These are phyloP conservation scores for Agapanthus africanus DNA, from an alignment of 106 monocot species.

Conservation along the genomic window DNA sequence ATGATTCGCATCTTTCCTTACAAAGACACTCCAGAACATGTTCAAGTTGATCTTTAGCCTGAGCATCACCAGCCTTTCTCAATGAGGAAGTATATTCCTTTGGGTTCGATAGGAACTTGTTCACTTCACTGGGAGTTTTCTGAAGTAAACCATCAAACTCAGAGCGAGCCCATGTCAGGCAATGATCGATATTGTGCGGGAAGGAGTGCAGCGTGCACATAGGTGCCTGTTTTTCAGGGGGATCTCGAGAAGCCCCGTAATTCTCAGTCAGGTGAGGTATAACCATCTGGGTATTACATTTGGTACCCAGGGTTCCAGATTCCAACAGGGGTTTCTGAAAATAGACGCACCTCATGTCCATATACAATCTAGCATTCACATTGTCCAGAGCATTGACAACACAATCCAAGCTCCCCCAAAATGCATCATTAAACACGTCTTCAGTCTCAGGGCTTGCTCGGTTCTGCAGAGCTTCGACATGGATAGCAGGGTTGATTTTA, in stretches of 20 bases:
- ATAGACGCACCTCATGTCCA: constrained; percentile 71
- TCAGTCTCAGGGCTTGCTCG: constrained; percentile 80
- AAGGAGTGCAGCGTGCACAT: constrained; percentile 97
- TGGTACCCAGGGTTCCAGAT: constrained; percentile 84
- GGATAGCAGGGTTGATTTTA: constrained; percentile 56
- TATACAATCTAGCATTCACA: constrained; percentile 85
- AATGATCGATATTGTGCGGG: constrained; percentile 95
- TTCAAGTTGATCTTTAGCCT: constrained; percentile 79
- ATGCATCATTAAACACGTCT: constrained; percentile 80
- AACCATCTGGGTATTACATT: constrained; percentile 94
- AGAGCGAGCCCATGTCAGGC: constrained; percentile 91
- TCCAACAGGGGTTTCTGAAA: constrained; percentile 94
- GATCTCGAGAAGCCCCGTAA: constrained; percentile 80
- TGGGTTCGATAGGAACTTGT: constrained; percentile 66
- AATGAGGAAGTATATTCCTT: constrained; percentile 60
- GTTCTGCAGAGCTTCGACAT: constrained; percentile 88
- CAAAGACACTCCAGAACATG: constrained; percentile 76
- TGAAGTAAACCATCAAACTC: constrained; percentile 91
- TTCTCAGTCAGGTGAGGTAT: constrained; percentile 96
- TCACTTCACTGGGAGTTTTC: constrained; percentile 88
- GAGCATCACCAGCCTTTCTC: constrained; percentile 80
- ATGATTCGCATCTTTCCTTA: constrained; percentile 66
- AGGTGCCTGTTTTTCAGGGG: constrained; percentile 90
- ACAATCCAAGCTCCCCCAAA: constrained; percentile 74
- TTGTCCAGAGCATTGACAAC: constrained; percentile 95